A percentile compares a stretch with the other conserved stretches of the same genome.
These are phyloP conservation scores for Hirschfeldia incana DNA, from an alignment of 345 rosid species.

Conservation along the genomic window DNA sequence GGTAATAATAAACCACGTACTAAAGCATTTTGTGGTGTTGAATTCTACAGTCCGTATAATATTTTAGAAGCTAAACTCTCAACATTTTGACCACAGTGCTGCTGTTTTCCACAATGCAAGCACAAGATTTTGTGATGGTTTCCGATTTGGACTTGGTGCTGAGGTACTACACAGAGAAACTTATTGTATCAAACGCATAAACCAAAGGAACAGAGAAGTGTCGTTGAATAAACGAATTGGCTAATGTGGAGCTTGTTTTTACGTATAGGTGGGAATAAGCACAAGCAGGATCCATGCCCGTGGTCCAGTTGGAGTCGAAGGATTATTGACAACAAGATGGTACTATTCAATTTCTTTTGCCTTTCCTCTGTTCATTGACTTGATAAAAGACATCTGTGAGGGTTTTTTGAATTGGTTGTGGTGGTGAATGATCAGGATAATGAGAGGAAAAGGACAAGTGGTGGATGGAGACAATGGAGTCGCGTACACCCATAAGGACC, in stretches of 20 bases:
- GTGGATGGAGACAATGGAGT: conserved; percentile 90
- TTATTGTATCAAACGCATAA: too few relatives aligned
- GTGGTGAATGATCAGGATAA: conserved; percentile 64
- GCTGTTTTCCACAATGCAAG: conserved; percentile 98
- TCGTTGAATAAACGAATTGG: background rate
- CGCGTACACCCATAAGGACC: conserved; percentile 67
- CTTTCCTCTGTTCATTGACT: conserved; percentile 5
- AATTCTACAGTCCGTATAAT: background rate
- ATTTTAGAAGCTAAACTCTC: conserved; percentile 5
- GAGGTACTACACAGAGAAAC: conserved; percentile 55
- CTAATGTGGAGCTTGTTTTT: conserved; percentile 3
- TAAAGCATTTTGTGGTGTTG: background rate
- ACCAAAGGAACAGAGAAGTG: background rate
- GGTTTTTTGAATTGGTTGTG: background rate
- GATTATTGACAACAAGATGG: conserved; percentile 95
- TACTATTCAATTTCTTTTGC: conserved; percentile 29
- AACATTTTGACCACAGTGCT: conserved; percentile 60
- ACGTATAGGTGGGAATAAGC: conserved; percentile 87
- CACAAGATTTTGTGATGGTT: conserved; percentile 94
- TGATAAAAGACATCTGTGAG: background rate
- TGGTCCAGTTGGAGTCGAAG: conserved; percentile 99
- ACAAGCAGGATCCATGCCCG: conserved; percentile 98
- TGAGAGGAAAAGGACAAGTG: conserved; percentile 88
- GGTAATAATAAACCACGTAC: conserved; percentile 41
- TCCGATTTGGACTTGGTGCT: conserved; percentile 95